Base-by-base conservation (phyloP, 768 basidiomycete species). In the Porphyrellus cyaneotinctus region DNA sequence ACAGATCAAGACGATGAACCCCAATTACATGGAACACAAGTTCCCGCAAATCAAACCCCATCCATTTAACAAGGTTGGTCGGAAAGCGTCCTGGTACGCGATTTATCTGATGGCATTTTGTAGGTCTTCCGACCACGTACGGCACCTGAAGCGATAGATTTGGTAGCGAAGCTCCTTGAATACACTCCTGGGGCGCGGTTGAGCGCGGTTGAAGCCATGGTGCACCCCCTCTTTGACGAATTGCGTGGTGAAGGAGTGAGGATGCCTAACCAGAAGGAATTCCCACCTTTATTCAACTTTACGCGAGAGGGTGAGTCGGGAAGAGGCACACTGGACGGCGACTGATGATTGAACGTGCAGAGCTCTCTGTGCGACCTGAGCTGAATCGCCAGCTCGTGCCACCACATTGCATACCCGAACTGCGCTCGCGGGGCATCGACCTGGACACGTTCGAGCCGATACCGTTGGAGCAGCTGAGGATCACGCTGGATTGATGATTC, bases 1-100 rank as follows among this genome's bases (percentile, higher is more conserved):
- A 69, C 97, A 99, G 73, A 99, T 99, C 82, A 98, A 99, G 85
- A 98, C 97, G 61, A 99, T 99, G 97, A 99, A 99, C 74, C 97
- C 97, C 50, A 99, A 99, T 76, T 99, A 99, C 75, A 98, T 98
- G 97, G 97, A 99, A 69, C 97, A 99, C 83, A 97, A 98, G 74
- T 99, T 99, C 78, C 97, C 97, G 2, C 95, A 98, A 74, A 99
- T 99, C 78, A 94, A 95, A 70, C 93, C 95, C n/a, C 95, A 98
- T 68, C 95, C 95, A 0, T 98, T 98, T 78, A 88, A 87, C 67
- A 98, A 98, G 85, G 92, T 91, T 17, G 23, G 63, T 51, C 6
- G 53, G 36, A 18, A 10, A 28, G 30, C 35, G 30, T 51, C 32
- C 49, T 17, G 17, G 48, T 42, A 51, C 43, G 49, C 43, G 53